A percentile compares a stretch with the other conserved stretches of the same genome.
phyloP scores from a whole-genome alignment of 208 protist species.

The Trypanosoma melophagium region DNA sequence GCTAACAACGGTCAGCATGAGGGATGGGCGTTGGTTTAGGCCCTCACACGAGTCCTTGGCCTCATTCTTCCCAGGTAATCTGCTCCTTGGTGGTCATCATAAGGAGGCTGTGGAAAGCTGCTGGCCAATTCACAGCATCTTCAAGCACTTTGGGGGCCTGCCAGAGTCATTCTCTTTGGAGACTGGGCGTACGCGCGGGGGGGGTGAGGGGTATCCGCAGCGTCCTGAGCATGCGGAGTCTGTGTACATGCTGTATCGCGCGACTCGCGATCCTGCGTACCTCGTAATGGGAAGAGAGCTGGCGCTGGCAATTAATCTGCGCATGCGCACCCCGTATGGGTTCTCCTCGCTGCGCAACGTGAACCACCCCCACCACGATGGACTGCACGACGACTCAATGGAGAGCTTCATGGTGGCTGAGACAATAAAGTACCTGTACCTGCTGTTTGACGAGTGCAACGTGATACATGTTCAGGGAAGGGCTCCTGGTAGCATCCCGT shows the following conservation, averaged over 20 bases:
- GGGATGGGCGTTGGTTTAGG: constrained; percentile 20
- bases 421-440: constrained; percentile 96
- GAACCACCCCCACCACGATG: constrained; percentile 29
- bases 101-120: constrained; percentile 40
- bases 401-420: constrained; percentile 94
- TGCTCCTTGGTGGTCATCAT: constrained; percentile 62
- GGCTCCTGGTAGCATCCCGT: constrained; percentile 10
- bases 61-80: constrained; percentile 78
- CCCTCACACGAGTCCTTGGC: constrained; percentile 58
- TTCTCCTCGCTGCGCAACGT: constrained; percentile 44
- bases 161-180: constrained; percentile 62
- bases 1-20: constrained; percentile 65
- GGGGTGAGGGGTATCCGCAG: constrained; percentile 50
- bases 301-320: constrained; percentile 51
- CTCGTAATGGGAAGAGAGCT: constrained; percentile 66
- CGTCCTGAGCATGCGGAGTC: constrained; percentile 89
- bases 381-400: constrained; percentile 67
- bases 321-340: constrained; percentile 51
- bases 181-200: background rate
- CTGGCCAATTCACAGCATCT: constrained; percentile 62
- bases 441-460: constrained; percentile 87
- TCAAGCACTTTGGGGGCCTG: constrained; percentile 62
- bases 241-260: constrained; percentile 75
- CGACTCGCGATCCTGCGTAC: constrained; percentile 62
- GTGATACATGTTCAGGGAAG: constrained; percentile 28